Evolutionary conservation across 352 stramenopile genomes (phyloP), one percentile per base, ranked within the genome.

Genomic region (Phytophthora pisi): DNA sequence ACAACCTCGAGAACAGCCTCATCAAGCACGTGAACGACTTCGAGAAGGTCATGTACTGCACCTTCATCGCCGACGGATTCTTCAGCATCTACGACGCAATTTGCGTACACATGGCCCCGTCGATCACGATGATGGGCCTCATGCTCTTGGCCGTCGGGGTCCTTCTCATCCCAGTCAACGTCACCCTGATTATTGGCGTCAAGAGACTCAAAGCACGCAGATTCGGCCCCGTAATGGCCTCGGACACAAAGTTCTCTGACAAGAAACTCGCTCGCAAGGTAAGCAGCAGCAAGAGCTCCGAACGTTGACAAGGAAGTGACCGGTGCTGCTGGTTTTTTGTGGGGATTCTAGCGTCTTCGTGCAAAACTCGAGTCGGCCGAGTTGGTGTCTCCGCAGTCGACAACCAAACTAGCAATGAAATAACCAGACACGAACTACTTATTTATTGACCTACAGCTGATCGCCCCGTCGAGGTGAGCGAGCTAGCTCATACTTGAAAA

Each of bases 121-220:
- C 80, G 18, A 75, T 91, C 47, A 83, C 75, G 2, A 89, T 91
- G 82, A 83, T 91, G 45, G 77, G 80, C 40, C 65, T 91, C 63
- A 84, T 86, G 78, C 60, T 89, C n/a, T 78, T 89, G 52, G 62
- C 82, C 13, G 70, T 70, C 5, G 81, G 77, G 5, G 57, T 89
- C 23, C 78, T 89, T 57, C 67, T 89, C 50, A 72, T 91, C 55
- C 82, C 81, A 1, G 72, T 89, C 43, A 86, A 79, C 34, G 65
- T 89, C 11, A 82, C 72, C 55, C 75, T 91, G 47, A 87, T 89
- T 68, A 82, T 91, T 53, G 75, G 69, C 11, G 53, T 70, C 57
- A 86, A 87, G 64, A 62, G 78, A 15, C 81, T 89, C 50, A 81
- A 80, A 57, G 77, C 71, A n/a, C 68, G 64, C 24, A 66, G 65